These are phyloP conservation scores for Leccinum fallax DNA, from an alignment of 1,284 basidiomycete species.

Conservation along the genomic window DNA sequence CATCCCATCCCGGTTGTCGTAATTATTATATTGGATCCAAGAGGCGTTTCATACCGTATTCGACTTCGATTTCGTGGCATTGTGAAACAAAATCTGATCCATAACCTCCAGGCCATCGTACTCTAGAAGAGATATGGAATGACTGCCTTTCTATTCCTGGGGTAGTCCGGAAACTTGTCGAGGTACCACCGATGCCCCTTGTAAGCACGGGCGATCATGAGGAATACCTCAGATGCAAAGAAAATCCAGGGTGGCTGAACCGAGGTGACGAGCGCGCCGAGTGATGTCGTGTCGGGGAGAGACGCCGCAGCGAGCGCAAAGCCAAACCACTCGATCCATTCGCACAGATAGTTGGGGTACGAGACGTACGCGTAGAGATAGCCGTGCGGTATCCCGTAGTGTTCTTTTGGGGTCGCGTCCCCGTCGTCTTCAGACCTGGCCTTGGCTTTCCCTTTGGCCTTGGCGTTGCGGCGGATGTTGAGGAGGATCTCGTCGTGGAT, in stretches of 20 bases:
- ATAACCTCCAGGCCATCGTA: background rate
- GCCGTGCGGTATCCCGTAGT: slow-evolving; percentile 85
- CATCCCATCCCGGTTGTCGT: background rate
- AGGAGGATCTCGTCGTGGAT: slow-evolving; percentile 88
- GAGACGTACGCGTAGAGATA: slow-evolving; percentile 79
- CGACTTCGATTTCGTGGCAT: background rate
- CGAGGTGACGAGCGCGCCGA: slow-evolving; percentile 39
- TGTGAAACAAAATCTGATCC: background rate
- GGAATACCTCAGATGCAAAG: slow-evolving; percentile 63
- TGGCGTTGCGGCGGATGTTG: slow-evolving; percentile 59
- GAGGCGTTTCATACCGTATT: background rate
- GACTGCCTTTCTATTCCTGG: slow-evolving; percentile 61
- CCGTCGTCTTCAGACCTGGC: slow-evolving; percentile 28
- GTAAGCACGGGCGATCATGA: slow-evolving; percentile 81
- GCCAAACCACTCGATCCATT: slow-evolving; percentile 87
- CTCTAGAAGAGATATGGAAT: slow-evolving; percentile 64
- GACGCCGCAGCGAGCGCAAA: slow-evolving; percentile 71
- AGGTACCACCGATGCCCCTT: slow-evolving; percentile 85
- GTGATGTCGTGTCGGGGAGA: slow-evolving; percentile 34
- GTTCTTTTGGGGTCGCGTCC: slow-evolving; percentile 32
- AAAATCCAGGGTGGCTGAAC: slow-evolving; percentile 78
- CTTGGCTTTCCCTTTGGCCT: slow-evolving; percentile 42
- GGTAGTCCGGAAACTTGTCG: slow-evolving; percentile 69
- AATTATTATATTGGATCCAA: background rate
- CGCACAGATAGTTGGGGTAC: slow-evolving; percentile 93